phyloP scores from a whole-genome alignment of 352 stramenopile genomes.

The Phytophthora tentaculata region DNA sequence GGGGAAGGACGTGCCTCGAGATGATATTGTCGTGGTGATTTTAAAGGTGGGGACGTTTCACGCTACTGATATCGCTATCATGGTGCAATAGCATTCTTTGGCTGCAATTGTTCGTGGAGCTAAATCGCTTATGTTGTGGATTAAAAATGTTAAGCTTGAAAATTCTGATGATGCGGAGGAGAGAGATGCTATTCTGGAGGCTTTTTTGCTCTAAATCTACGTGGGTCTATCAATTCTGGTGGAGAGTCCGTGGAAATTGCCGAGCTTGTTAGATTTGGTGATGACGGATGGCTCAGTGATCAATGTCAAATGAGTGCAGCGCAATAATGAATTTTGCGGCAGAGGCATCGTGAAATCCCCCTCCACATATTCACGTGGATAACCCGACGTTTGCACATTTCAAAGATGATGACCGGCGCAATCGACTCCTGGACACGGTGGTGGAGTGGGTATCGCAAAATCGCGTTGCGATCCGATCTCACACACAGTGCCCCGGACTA shows the following conservation, averaged over 20 bases:
- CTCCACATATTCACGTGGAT: too few relatives aligned
- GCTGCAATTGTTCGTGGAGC: background rate
- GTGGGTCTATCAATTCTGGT: background rate
- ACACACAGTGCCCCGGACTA: too few relatives aligned
- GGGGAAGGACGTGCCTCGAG: background rate
- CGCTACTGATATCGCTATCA: background rate
- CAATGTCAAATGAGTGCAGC: background rate
- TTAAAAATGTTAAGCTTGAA: background rate
- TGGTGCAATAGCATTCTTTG: background rate
- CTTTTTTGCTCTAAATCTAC: background rate
- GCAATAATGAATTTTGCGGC: too few relatives aligned
- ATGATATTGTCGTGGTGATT: background rate
- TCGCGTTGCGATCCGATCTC: too few relatives aligned
- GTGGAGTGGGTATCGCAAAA: too few relatives aligned
- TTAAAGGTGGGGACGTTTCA: background rate
- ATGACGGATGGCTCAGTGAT: background rate
- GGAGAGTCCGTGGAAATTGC: background rate
- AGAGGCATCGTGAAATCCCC: too few relatives aligned
- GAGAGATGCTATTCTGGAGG: background rate
- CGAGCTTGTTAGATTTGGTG: background rate
- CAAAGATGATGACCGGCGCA: too few relatives aligned
- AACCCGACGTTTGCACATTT: too few relatives aligned
- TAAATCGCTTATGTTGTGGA: background rate
- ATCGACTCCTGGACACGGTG: too few relatives aligned
- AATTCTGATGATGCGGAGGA: background rate